Evolutionary conservation across 1,284 basidiomycete genomes (phyloP).

Genomic region (Moesziomyces parantarcticus): DNA sequence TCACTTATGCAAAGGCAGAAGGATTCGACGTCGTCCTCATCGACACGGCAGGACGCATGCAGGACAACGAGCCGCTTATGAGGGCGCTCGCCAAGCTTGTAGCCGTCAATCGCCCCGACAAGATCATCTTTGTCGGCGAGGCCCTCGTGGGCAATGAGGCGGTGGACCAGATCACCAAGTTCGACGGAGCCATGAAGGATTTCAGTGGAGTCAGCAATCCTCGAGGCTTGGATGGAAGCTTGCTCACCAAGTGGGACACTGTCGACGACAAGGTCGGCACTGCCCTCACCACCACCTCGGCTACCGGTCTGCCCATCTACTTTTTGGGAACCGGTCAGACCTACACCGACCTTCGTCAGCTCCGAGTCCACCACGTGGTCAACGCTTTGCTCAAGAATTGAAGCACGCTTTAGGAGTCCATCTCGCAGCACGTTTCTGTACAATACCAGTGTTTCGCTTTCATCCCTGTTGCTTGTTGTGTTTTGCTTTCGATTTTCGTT

Average conservation of each 20-base stretch:
- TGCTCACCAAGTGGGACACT: conserved; percentile 67
- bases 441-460: not conserved
- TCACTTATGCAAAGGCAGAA: conserved; percentile 69
- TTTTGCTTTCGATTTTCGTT: too few relatives aligned
- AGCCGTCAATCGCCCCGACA: conserved; percentile 64
- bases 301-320: conserved; percentile 66
- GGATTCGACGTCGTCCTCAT: conserved; percentile 67
- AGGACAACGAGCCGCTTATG: conserved; percentile 68
- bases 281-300: conserved; percentile 61
- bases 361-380: conserved; percentile 65
- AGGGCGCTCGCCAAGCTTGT: conserved; percentile 66
- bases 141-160: conserved; percentile 68
- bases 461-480: not conserved
- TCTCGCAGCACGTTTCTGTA: not conserved
- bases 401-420: not conserved
- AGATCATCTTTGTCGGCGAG: conserved; percentile 67
- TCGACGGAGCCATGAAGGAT: conserved; percentile 64
- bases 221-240: conserved; percentile 64
- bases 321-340: conserved; percentile 67
- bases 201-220: conserved; percentile 64
- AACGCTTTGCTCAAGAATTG: conserved; percentile 65
- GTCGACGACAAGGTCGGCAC: conserved; percentile 67
- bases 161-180: conserved; percentile 65
- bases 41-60: conserved; percentile 67
- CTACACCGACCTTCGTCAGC: conserved; percentile 65